Percentiles rank a stretch among this genome's conserved stretches.
These are phyloP conservation scores for Tolypocladium ophioglossoides DNA, from an alignment of 2,329 filamentous ascomycete species.

Conservation along the genomic window DNA sequence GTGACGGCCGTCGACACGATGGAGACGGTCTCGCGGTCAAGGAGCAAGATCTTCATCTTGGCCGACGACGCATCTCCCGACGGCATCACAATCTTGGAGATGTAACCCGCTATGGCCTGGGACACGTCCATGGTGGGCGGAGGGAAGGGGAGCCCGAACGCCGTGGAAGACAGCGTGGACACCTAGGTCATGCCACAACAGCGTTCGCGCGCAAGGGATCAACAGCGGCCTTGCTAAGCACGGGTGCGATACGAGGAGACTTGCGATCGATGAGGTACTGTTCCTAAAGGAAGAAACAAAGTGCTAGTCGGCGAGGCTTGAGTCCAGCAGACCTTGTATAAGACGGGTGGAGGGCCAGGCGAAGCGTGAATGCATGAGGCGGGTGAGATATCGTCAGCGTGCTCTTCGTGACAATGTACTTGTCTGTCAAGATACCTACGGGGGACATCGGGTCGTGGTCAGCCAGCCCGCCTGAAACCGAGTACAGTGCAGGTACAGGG, in stretches of 20 bases:
- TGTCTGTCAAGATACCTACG: neutral
- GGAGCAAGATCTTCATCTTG: conserved; percentile 96
- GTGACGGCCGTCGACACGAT: conserved; percentile 94
- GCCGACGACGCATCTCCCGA: conserved; percentile 62
- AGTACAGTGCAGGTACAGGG: neutral
- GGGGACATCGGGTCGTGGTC: neutral
- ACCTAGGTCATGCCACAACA: conserved; percentile 3
- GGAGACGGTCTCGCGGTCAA: conserved; percentile 87
- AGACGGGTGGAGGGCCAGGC: neutral
- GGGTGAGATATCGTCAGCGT: neutral
- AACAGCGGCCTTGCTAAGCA: neutral
- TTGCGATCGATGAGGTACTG: neutral
- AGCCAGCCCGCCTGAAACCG: neutral
- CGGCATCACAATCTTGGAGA: conserved; percentile 83
- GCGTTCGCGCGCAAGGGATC: neutral
- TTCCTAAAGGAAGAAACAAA: neutral
- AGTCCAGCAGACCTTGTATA: neutral
- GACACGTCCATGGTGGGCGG: conserved; percentile 76
- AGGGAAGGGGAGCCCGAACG: neutral
- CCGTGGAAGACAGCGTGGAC: neutral
- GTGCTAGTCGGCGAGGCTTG: neutral
- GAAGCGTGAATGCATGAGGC: neutral
- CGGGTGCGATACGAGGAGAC: neutral
- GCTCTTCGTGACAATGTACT: neutral
- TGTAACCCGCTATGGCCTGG: conserved; percentile 85